Evolutionary conservation across 331 rosid species (phyloP), one percentile per base, ranked within the genome.

Genomic region (Pyracantha coccinea): DNA sequence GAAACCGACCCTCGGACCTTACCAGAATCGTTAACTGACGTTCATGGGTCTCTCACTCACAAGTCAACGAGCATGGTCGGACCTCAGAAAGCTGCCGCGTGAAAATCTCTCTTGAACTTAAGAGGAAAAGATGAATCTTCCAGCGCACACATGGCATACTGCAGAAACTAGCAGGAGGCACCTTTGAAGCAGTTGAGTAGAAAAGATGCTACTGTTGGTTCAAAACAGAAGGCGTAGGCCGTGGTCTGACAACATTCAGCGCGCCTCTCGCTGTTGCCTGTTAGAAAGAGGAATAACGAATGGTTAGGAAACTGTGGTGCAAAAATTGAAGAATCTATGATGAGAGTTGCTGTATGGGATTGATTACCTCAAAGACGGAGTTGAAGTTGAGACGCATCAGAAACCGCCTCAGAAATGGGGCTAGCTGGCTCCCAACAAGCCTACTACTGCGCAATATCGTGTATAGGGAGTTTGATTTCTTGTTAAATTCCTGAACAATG

Each of bases 391-490:
- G 80, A 57, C 96, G 96, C 91, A 89, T 81, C 33, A 93, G 92
- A 77, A 93, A 93, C 25, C 96, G 96, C 75, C 99, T 83, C 67
- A 92, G 82, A 83, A 90, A 94, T 27, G 99, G 99, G 74, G 99
- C 97, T 14, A 91, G 85, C 76, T 94, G 97, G 84, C 97, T 94
- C 76, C 99, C 99, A 45, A 93, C 96, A 75, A 94, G 95, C 87
- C 99, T 90, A 83, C 97, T 92, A 75, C 99, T 92, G 61, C 93
- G 92, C 84, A 94, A 79, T 86, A 94, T 94, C 7, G 99, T 94
- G 92, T 92, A 94, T 66, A 92, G 77, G 65, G 99, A 94, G 85
- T 94, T 94, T 28, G 99, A 94, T 84, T 94, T 94, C 92, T 94
- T 92, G 87, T 90, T 94, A 85, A 94, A 92, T 85, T 90, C 97